Evolutionary conservation across 768 basidiomycete genomes (phyloP).

Genomic region (Artomyces pyxidatus): DNA sequence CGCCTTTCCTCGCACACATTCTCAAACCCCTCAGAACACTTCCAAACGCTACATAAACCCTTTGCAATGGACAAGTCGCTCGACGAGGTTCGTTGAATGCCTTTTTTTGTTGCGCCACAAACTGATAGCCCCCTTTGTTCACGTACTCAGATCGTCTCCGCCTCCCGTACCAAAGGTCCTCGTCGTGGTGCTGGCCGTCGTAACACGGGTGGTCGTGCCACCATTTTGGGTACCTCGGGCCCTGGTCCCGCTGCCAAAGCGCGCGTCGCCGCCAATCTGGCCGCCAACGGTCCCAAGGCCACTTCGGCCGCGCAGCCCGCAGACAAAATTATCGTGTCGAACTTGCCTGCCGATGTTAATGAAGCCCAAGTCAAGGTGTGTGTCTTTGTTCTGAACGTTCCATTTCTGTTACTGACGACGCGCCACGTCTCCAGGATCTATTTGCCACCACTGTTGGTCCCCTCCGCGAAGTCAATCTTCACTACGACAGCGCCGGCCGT

Average conservation of each 20-base stretch:
- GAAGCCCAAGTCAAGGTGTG: conserved; percentile 88
- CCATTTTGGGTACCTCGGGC: conserved; percentile 51
- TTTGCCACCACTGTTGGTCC: conserved; percentile 88
- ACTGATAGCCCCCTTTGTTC: conserved; percentile 18
- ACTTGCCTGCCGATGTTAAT: conserved; percentile 88
- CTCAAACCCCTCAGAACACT: neutral
- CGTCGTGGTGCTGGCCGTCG: conserved; percentile 37
- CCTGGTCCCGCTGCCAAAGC: conserved; percentile 44
- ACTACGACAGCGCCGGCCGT: conserved; percentile 77
- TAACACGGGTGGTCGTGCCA: conserved; percentile 39
- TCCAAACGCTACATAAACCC: neutral
- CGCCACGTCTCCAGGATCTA: conserved; percentile 58
- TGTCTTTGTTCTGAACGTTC: conserved; percentile 5
- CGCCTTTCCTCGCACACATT: neutral
- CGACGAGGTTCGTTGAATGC: conserved; percentile 55
- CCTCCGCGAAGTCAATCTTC: conserved; percentile 73
- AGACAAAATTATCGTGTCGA: conserved; percentile 94
- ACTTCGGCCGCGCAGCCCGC: conserved; percentile 30
- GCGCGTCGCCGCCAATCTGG: conserved; percentile 36
- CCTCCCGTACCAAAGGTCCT: conserved; percentile 36
- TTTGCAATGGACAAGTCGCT: conserved; percentile 72
- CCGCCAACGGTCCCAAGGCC: conserved; percentile 29
- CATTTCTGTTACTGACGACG: neutral
- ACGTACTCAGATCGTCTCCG: conserved; percentile 51
- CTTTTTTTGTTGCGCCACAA: conserved; percentile 17